Evolutionary conservation across 495 filamentous ascomycete species (phyloP).

Genomic region (Xylaria intraflava): DNA sequence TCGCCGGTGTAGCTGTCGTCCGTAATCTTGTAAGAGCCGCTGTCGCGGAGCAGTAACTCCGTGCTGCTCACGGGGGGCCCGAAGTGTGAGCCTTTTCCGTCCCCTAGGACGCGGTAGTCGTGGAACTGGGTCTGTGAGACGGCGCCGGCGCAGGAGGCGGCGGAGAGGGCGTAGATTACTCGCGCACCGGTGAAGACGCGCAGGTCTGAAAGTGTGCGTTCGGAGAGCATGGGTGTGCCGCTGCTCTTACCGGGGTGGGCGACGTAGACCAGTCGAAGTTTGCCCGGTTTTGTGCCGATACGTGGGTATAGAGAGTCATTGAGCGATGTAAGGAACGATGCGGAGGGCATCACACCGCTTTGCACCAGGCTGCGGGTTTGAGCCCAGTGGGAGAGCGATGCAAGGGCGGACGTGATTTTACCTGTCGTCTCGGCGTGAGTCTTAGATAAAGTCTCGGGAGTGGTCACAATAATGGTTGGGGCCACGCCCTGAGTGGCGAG

Average conservation of each 20-base stretch:
- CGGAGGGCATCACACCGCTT: slow-evolving; percentile 64
- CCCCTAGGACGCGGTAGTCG: slow-evolving; percentile 65
- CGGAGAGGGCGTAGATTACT: slow-evolving; percentile 78
- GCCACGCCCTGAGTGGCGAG: slow-evolving; percentile 64
- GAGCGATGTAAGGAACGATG: slow-evolving; percentile 55
- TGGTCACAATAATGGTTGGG: slow-evolving; percentile 79
- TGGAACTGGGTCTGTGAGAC: slow-evolving; percentile 76
- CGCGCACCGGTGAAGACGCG: slow-evolving; percentile 73
- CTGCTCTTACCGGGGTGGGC: slow-evolving; percentile 51
- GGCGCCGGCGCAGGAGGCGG: slow-evolving; percentile 75
- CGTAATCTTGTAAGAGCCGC: slow-evolving; percentile 48
- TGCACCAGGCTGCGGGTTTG: slow-evolving; percentile 60
- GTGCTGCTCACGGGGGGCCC: slow-evolving; percentile 73
- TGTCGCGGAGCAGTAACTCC: slow-evolving; percentile 67
- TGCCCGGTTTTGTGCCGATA: slow-evolving; percentile 60
- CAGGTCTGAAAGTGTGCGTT: slow-evolving; percentile 66
- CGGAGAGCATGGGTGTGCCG: slow-evolving; percentile 48
- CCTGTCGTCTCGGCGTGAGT: slow-evolving; percentile 49
- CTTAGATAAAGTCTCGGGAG: slow-evolving; percentile 62
- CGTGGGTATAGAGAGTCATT: slow-evolving; percentile 53
- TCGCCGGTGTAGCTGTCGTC: slow-evolving; percentile 56
- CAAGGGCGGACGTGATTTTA: slow-evolving; percentile 44
- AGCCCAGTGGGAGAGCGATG: slow-evolving; percentile 52
- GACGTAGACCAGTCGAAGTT: slow-evolving; percentile 67
- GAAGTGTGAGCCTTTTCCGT: slow-evolving; percentile 61